Evolutionary conservation across 768 basidiomycete genomes (phyloP), one percentile per base, ranked within the genome.

Genomic region (Pisolithus sp.): DNA sequence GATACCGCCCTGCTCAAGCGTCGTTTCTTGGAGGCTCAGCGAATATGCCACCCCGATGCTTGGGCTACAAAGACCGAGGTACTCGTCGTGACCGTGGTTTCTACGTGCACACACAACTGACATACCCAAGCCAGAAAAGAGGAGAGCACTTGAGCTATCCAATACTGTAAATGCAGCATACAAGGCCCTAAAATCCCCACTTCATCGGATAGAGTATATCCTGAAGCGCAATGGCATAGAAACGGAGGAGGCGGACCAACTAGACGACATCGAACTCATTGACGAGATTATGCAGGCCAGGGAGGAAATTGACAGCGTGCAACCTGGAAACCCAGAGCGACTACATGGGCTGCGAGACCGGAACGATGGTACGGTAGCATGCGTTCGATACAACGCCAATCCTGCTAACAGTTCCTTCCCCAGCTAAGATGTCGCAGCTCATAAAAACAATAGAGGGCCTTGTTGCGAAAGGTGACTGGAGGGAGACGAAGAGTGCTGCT

Each of bases 141-240:
- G 53, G 1, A 51, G 54, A 12, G 68, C 68, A 21, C 54, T 44
- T 38, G 56, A 61, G 5, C 48, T 88, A 53, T 93, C 92, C 20
- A 79, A 88, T 36, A 74, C 78, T 42, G 74, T 95, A 7, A 96
- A 96, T 62, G 79, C 80, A 64, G 93, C 92, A 1, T 93, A 94
- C 64, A 81, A 80, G 57, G 79, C 80, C 17, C 78, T 97, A 38
- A 62, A 75, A n/a, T 75, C 80, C 57, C 93, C 93, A 2, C 68
- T 92, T 31, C 71, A 76, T 24, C 82, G 93, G 39, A 84, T 84
- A 26, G 85, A 89, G 65, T 95, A 96, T 61, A 81, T 96, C 59
- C 74, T 95, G 13, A 71, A 76, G 40, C 73, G 72, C 40, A 78
- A 89, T 58, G 80, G 84, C 9, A 48, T 77, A 28, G 72, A 75